These are phyloP conservation scores for Piloderma croceum DNA, from an alignment of 768 basidiomycete genomes.

Conservation along the genomic window DNA sequence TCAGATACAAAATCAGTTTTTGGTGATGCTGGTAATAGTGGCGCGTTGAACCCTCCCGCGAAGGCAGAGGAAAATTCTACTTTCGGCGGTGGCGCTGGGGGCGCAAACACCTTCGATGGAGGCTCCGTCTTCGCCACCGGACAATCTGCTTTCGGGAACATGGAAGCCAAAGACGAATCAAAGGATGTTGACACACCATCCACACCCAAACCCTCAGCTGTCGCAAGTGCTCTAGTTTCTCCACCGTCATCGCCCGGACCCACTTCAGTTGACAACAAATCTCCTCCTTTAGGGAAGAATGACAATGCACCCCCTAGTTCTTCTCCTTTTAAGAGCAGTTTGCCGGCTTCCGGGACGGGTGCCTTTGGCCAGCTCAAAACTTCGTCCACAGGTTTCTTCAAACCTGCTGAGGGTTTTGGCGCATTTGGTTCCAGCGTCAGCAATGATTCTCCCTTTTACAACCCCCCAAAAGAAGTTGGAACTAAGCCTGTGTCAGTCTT, in stretches of 20 bases:
- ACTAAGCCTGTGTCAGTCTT: conserved; percentile 36
- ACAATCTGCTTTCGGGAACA: conserved; percentile 2
- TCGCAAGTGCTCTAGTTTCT: too few relatives aligned
- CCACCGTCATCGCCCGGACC: too few relatives aligned
- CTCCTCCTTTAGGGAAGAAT: conserved; percentile 2
- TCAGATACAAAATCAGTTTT: too few relatives aligned
- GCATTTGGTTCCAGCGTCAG: conserved; percentile 41
- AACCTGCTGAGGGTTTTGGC: conserved; percentile 30
- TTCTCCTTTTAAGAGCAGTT: conserved; percentile 16
- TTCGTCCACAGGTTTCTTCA: conserved; percentile 30
- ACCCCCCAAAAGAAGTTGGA: conserved; percentile 26
- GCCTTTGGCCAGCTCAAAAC: conserved; percentile 38
- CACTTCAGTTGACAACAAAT: too few relatives aligned
- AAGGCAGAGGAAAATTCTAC: conserved; percentile 5
- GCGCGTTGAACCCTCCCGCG: too few relatives aligned
- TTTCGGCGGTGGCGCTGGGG: background rate
- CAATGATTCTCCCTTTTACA: conserved; percentile 51
- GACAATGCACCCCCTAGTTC: background rate
- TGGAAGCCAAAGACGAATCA: background rate
- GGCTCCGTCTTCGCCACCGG: conserved; percentile 5
- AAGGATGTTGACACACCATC: conserved; percentile 1
- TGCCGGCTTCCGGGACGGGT: conserved; percentile 23
- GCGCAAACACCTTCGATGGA: background rate
- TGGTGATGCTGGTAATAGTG: too few relatives aligned
- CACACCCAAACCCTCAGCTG: background rate